phyloP scores from a whole-genome alignment of 169 alveolate species.

The Eimeria acervulina region DNA sequence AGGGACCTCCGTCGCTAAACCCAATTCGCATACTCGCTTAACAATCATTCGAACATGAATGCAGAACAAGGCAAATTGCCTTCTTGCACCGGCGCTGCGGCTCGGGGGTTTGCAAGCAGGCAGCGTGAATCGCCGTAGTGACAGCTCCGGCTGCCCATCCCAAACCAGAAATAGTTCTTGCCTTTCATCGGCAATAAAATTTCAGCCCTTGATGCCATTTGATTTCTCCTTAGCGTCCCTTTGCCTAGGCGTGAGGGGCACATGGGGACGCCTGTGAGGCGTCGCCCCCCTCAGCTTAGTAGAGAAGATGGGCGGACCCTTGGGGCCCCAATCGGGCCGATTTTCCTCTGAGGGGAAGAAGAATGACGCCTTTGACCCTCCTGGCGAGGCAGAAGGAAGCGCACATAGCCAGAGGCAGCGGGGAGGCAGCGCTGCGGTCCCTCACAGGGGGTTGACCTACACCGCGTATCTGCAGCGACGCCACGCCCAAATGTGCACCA shows the following conservation, averaged over 20 bases:
- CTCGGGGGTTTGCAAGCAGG: neutral
- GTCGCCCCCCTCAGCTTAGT: neutral
- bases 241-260: neutral
- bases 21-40: neutral
- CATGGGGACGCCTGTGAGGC: neutral
- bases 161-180: neutral
- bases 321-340: neutral
- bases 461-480: constrained; percentile 16
- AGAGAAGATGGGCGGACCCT: neutral
- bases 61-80: too few relatives aligned
- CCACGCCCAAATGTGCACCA: constrained; percentile 45
- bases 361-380: neutral
- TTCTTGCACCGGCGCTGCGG: neutral
- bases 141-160: neutral
- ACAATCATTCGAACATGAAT: neutral
- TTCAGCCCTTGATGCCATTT: neutral
- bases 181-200: neutral
- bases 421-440: neutral
- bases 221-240: neutral
- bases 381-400: neutral
- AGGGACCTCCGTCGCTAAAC: neutral
- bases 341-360: too few relatives aligned
- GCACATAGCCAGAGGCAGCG: neutral
- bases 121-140: neutral
- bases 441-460: constrained; percentile 8